phyloP scores from a whole-genome alignment of 768 basidiomycete genomes.

The Hortiboletus flavorubellus region DNA sequence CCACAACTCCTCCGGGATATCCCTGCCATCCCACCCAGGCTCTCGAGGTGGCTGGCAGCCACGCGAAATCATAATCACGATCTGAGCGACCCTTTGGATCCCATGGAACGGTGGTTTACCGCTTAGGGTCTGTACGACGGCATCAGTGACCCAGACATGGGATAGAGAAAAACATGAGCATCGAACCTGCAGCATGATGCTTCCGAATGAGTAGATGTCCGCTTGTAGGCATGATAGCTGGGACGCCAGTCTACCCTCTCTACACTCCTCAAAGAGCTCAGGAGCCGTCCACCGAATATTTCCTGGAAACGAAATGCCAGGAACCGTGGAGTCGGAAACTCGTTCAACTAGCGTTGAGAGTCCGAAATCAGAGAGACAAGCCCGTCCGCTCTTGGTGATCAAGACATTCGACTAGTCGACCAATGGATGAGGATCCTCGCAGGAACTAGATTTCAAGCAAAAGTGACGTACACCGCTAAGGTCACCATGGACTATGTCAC shows the following conservation, averaged over 20 bases:
- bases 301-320: conserved; percentile 14
- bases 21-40: conserved; percentile 19
- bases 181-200: conserved; percentile 29
- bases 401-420: conserved; percentile 22
- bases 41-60: conserved; percentile 10
- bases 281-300: conserved; percentile 32
- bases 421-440: neutral
- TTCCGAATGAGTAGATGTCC: conserved; percentile 31
- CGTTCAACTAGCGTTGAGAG: conserved; percentile 20
- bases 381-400: conserved; percentile 7
- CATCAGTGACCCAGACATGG: neutral
- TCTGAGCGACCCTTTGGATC: conserved; percentile 19
- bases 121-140: conserved; percentile 15
- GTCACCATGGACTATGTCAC: conserved; percentile 37
- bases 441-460: neutral
- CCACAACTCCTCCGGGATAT: conserved; percentile 24
- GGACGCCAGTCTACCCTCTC: neutral
- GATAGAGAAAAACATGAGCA: neutral
- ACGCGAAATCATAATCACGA: conserved; percentile 20
- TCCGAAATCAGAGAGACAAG: conserved; percentile 33
- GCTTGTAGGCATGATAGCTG: conserved; percentile 11
- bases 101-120: conserved; percentile 25
- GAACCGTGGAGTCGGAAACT: conserved; percentile 2
- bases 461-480: conserved; percentile 33
- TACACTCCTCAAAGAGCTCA: conserved; percentile 16